phyloP scores from a whole-genome alignment of 495 filamentous ascomycete genomes.

The Penicillium parvum region DNA sequence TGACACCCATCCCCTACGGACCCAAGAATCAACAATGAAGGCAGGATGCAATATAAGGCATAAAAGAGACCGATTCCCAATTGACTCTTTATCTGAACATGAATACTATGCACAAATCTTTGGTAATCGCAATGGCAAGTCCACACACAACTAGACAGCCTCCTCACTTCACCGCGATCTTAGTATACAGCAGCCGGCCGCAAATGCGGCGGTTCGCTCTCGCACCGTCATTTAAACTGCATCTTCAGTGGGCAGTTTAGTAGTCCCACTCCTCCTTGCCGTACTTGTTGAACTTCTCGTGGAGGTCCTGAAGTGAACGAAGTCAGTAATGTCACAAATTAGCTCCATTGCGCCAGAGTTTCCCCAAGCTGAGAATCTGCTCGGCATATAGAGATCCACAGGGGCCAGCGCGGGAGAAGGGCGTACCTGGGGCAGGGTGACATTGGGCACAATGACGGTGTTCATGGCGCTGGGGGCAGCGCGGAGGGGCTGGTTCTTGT shows the following conservation, averaged over 20 bases:
- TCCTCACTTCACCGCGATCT: slow-evolving; percentile 29
- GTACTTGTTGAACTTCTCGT: slow-evolving; percentile 98
- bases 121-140: slow-evolving; percentile 22
- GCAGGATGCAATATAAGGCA: neutral
- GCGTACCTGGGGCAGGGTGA: slow-evolving; percentile 84
- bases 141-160: slow-evolving; percentile 20
- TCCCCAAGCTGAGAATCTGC: too few species aligned
- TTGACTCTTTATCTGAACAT: slow-evolving; percentile 31
- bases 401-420: neutral
- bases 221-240: slow-evolving; percentile 14
- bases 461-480: slow-evolving; percentile 94
- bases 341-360: too few species aligned
- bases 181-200: slow-evolving; percentile 70
- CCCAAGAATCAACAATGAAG: neutral
- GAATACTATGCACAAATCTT: slow-evolving; percentile 41
- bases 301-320: slow-evolving; percentile 57
- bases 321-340: slow-evolving; percentile 2
- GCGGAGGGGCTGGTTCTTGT: slow-evolving; percentile 67
- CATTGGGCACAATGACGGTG: slow-evolving; percentile 86
- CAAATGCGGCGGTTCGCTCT: slow-evolving; percentile 33
- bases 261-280: slow-evolving; percentile 76
- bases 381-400: neutral
- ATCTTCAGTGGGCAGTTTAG: slow-evolving; percentile 23
- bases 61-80: slow-evolving; percentile 32
- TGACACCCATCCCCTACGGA: too few species aligned